Percentiles rank a stretch among this genome's conserved stretches.
phyloP scores from a whole-genome alignment of 257 asterid species.

The Scutellaria baicalensis region DNA sequence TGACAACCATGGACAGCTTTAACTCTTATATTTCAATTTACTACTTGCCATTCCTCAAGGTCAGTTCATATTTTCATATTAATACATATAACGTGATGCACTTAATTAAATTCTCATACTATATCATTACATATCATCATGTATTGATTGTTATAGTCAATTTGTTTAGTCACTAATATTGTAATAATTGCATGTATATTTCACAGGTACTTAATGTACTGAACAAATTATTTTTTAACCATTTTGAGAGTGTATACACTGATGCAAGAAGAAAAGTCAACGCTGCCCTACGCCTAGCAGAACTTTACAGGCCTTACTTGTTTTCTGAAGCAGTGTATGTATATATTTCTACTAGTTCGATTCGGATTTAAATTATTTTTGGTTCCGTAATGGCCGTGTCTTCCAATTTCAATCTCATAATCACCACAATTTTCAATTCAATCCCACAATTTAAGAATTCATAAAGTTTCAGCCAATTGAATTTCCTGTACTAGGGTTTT shows the following conservation, averaged over 20 bases:
- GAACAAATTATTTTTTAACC: slow-evolving; percentile 31
- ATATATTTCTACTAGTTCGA: too few species aligned
- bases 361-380: too few species aligned
- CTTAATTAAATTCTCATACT: too few species aligned
- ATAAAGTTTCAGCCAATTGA: too few species aligned
- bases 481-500: too few species aligned
- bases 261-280: slow-evolving; percentile 28
- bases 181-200: background rate
- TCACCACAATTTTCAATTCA: background rate
- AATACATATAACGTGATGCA: too few species aligned
- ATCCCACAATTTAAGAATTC: too few species aligned
- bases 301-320: slow-evolving; percentile 46
- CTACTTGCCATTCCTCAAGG: slow-evolving; percentile 40
- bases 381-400: background rate
- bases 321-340: slow-evolving; percentile 53
- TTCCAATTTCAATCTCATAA: too few species aligned
- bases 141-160: too few species aligned
- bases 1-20: slow-evolving; percentile 41
- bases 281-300: slow-evolving; percentile 24
- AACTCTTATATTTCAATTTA: slow-evolving; percentile 35
- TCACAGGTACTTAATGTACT: slow-evolving; percentile 31
- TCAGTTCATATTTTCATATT: slow-evolving; percentile 8
- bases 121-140: too few species aligned
- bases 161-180: too few species aligned
- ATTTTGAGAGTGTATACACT: slow-evolving; percentile 18